phyloP scores from a whole-genome alignment of 2,329 filamentous ascomycete species.

The Epichloe typhina region DNA sequence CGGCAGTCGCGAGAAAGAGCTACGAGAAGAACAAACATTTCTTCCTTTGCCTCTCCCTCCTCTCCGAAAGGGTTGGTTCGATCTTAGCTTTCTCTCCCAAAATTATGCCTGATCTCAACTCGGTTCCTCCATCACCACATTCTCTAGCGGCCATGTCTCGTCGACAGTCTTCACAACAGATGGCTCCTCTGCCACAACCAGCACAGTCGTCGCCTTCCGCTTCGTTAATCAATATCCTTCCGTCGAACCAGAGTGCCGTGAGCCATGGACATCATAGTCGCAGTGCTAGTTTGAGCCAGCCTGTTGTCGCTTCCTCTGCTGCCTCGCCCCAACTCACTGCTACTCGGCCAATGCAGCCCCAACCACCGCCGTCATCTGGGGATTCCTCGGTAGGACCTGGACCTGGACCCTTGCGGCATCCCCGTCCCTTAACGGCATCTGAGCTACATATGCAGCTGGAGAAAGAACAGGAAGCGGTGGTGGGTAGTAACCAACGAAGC shows the following conservation, averaged over 20 bases:
- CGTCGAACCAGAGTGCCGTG: constrained; percentile 39
- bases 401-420: constrained; percentile 69
- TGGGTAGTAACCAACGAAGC: constrained; percentile 28
- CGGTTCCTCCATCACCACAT: constrained; percentile 37
- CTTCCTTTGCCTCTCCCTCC: background rate
- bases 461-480: constrained; percentile 89
- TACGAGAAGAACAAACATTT: background rate
- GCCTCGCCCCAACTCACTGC: constrained; percentile 12
- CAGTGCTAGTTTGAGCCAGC: constrained; percentile 5
- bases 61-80: constrained; percentile 1
- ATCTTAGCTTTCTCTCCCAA: background rate
- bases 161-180: constrained; percentile 31
- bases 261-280: constrained; percentile 16
- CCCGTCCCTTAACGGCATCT: constrained; percentile 72
- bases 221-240: constrained; percentile 41
- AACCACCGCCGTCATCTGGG: constrained; percentile 16
- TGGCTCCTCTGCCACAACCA: constrained; percentile 26
- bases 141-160: constrained; percentile 25
- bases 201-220: constrained; percentile 12
- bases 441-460: constrained; percentile 84
- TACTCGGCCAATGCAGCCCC: constrained; percentile 15
- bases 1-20: background rate
- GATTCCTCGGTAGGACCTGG: constrained; percentile 37
- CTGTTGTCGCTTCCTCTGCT: constrained; percentile 21
- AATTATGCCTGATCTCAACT: constrained; percentile 42